phyloP scores from a whole-genome alignment of 2,329 filamentous ascomycete species.

The Lizonia empirigonia region DNA sequence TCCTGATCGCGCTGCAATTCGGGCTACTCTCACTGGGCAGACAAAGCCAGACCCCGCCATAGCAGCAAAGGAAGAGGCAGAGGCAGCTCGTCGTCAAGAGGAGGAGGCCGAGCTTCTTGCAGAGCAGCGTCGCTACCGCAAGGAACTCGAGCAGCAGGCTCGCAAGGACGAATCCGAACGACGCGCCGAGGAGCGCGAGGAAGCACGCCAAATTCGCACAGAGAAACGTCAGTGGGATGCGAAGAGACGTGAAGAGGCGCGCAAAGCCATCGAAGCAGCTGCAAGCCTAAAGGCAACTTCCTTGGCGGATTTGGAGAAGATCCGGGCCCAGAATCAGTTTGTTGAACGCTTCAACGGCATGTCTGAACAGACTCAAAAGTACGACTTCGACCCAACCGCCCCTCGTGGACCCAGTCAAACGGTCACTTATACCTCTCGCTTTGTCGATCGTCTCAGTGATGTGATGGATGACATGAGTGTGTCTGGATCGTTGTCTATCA shows the following conservation, averaged over 20 bases:
- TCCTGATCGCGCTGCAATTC: not conserved
- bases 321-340: conserved; percentile 3
- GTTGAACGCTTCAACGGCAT: conserved; percentile 5
- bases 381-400: not conserved
- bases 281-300: too few relatives aligned
- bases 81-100: not conserved
- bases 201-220: conserved; percentile 1
- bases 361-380: not conserved
- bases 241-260: not conserved
- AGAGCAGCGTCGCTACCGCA: not conserved
- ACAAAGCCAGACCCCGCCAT: not conserved
- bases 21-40: not conserved
- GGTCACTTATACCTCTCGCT: conserved; percentile 24
- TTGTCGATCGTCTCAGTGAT: conserved; percentile 29
- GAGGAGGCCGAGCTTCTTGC: not conserved
- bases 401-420: conserved; percentile 14
- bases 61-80: not conserved
- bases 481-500: conserved; percentile 16
- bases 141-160: not conserved
- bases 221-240: conserved; percentile 6
- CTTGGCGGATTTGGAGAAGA: conserved; percentile 2
- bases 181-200: conserved; percentile 3
- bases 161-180: conserved; percentile 2
- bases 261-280: conserved; percentile 2
- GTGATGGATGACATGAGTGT: conserved; percentile 20